Evolutionary conservation across 495 filamentous ascomycete genomes (phyloP).

Genomic region (Hypoxylon intermedium): DNA sequence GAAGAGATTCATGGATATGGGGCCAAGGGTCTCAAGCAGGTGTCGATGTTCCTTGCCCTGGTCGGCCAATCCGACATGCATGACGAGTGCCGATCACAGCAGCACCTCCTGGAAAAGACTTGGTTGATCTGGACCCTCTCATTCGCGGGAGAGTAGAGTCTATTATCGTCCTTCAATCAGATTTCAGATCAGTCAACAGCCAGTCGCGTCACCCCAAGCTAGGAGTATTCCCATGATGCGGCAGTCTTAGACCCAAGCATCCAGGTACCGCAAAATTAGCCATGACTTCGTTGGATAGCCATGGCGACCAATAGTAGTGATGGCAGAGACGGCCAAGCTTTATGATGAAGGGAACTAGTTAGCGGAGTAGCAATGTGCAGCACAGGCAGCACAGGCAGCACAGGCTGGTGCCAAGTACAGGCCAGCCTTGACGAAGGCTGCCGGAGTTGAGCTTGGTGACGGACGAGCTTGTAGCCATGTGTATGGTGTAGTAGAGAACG

Average conservation of each 20-base stretch:
- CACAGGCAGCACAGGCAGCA: background rate
- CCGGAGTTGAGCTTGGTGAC: conserved; percentile 8
- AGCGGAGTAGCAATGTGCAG: background rate
- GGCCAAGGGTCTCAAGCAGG: conserved; percentile 14
- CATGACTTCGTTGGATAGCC: background rate
- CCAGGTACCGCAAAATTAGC: conserved; percentile 19
- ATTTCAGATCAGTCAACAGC: conserved; percentile 4
- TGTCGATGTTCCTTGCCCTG: conserved; percentile 20
- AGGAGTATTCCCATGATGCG: conserved; percentile 3
- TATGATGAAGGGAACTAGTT: background rate
- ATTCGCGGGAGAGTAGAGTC: conserved; percentile 15
- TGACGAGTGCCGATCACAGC: conserved; percentile 34
- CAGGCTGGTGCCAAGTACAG: conserved; percentile 11
- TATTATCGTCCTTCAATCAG: conserved; percentile 18
- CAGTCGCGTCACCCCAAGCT: conserved; percentile 13
- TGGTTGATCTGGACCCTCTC: conserved; percentile 16
- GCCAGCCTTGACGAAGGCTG: conserved; percentile 15
- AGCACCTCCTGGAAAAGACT: conserved; percentile 31
- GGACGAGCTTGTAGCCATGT: background rate
- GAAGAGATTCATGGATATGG: conserved; percentile 22
- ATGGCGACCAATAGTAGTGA: conserved; percentile 11
- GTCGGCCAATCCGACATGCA: conserved; percentile 25
- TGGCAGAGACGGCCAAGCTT: background rate
- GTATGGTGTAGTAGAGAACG: too few relatives aligned
- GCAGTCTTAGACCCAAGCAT: conserved; percentile 7